Base-by-base conservation (phyloP, 352 stramenopile genomes). In the Thraustotheca clavata region DNA sequence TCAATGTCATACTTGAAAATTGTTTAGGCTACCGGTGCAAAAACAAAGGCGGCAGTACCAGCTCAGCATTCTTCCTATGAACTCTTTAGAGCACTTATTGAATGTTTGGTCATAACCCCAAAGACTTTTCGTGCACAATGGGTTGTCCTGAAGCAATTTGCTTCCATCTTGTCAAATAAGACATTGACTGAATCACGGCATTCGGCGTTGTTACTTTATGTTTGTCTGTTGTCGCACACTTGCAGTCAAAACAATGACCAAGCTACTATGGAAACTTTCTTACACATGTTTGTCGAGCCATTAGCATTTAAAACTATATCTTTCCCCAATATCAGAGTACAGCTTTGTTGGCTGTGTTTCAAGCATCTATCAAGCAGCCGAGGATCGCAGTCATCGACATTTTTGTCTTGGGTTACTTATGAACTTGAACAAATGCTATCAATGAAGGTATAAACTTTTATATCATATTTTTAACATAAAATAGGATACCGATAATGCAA, bases 81-180 rank as follows among this genome's bases (percentile, higher is more conserved):
- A 34, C 40, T 75, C 4, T 77, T 73, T 35, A n/a, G 46, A 35
- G 69, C 78, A 11, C 66, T 90, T 18, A 71, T 83, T 32, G 77
- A 89, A 50, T 62, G 75, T 29, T 69, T 89, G 1, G 62, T 73
- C 0, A 63, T 55, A 5, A 60, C 40, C 1, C 48, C 43, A 31
- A 69, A 69, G 29, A 36, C 73, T 4, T 75, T 86, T 34, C 69
- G 83, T 24, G 77, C 77, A 0, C 83, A 89, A 43, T 59, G 88
- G 32, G 79, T 89, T 54, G 71, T 78, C 4, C 71, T 92, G 24
- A 76, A 82, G 49, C 69, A 74, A 0, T 90, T 90, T 40, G 71
- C 76, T 34, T 67, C 74, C 18, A 43, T 88, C 18, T 46, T 90
- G 6, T 39, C 83, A 4, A 76, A 78, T 33, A 73, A 81, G 16